phyloP scores from a whole-genome alignment of 2,329 filamentous ascomycete genomes.

The Aspergillus fumigatus region DNA sequence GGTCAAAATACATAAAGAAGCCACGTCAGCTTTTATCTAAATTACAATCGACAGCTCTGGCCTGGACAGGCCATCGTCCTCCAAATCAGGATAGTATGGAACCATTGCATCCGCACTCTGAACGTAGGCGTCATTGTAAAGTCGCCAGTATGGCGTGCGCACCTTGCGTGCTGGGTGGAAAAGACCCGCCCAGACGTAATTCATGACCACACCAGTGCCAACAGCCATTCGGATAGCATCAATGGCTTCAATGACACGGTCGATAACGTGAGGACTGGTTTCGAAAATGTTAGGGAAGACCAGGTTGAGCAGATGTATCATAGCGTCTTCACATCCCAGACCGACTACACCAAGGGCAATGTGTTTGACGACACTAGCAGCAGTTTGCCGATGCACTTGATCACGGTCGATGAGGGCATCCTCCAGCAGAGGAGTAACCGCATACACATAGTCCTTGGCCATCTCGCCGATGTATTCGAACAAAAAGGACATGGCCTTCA shows the following conservation, averaged over 20 bases:
- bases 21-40: constrained; percentile 46
- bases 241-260: constrained; percentile 94
- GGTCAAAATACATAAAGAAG: constrained; percentile 23
- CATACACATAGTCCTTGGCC: constrained; percentile 99
- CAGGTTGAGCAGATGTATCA: constrained; percentile 95
- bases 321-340: constrained; percentile 94
- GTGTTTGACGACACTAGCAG: constrained; percentile 94
- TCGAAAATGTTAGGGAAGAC: constrained; percentile 97
- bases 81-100: constrained; percentile 86
- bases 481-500: constrained; percentile 93
- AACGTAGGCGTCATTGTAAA: constrained; percentile 97
- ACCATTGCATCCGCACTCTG: constrained; percentile 91
- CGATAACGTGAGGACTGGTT: constrained; percentile 96
- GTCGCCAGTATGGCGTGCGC: constrained; percentile 86
- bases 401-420: constrained; percentile 97
- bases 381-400: constrained; percentile 95
- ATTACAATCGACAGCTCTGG: constrained; percentile 80
- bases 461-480: constrained; percentile 99
- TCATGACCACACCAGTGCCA: constrained; percentile 87
- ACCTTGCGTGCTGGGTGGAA: constrained; percentile 98
- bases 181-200: constrained; percentile 95
- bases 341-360: constrained; percentile 96
- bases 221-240: constrained; percentile 93
- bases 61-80: constrained; percentile 72
- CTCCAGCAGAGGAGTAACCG: constrained; percentile 90